Conservation (phyloP, 139 green algal genomes). For the Chlorella sp. region DNA sequence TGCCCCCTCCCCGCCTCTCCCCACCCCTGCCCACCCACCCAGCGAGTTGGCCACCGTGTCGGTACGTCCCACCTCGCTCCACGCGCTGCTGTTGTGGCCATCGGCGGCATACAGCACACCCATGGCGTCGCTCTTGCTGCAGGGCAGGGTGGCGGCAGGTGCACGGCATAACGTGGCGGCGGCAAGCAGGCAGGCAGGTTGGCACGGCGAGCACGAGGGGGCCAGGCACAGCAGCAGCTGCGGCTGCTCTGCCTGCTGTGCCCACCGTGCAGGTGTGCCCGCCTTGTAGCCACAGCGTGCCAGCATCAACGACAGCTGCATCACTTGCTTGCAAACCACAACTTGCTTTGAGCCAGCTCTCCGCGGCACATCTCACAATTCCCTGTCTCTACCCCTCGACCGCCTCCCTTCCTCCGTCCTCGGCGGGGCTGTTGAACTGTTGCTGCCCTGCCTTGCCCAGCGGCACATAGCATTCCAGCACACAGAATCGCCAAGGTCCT, state of each 20-base stretch:
- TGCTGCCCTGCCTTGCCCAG: neutral
- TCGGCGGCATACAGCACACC: conserved; percentile 38
- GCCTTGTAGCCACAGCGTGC: too few relatives aligned
- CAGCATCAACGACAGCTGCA: too few relatives aligned
- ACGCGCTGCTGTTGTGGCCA: neutral
- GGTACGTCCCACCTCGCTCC: conserved; percentile 44
- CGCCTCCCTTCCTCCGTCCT: too few relatives aligned
- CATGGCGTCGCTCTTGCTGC: conserved; percentile 56
- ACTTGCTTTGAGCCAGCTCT: too few relatives aligned
- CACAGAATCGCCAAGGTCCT: neutral
- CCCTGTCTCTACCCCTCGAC: too few relatives aligned
- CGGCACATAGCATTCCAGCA: too few relatives aligned
- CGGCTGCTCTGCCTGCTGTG: neutral
- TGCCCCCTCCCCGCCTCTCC: too few relatives aligned
- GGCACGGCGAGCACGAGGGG: neutral
- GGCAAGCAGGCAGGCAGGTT: neutral
- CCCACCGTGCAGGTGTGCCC: too few relatives aligned
- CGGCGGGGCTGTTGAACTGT: too few relatives aligned
- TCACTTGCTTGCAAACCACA: neutral
- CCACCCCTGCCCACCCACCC: neutral
- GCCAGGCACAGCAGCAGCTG: neutral
- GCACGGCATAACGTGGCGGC: neutral
- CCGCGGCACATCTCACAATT: too few relatives aligned
- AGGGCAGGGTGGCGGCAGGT: neutral
- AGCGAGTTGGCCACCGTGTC: conserved; percentile 54